phyloP scores from a whole-genome alignment of 257 asterid genomes.

The Nicotiana paniculata region DNA sequence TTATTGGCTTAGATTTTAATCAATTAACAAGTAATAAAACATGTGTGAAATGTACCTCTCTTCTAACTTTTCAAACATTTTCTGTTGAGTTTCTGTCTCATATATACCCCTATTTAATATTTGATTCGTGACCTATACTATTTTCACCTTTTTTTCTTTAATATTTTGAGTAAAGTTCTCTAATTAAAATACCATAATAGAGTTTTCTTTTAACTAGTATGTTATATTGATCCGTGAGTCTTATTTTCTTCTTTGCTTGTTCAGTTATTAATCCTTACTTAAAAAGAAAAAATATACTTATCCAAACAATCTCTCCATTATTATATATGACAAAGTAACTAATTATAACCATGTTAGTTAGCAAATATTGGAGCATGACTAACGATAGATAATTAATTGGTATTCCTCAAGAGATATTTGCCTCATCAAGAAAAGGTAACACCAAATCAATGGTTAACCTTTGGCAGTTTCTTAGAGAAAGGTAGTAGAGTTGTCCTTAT shows the following conservation, averaged over 20 bases:
- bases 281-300: not conserved
- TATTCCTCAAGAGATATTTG: not conserved
- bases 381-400: not conserved
- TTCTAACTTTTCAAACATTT: not conserved
- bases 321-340: not conserved
- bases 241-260: no score
- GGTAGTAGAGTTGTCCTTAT: not conserved
- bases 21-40: not conserved
- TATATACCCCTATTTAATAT: not conserved
- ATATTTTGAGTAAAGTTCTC: no score
- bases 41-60: not conserved
- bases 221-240: no score
- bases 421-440: constrained; percentile 5
- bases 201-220: not conserved
- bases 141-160: not conserved
- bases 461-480: constrained; percentile 1
- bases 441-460: not conserved
- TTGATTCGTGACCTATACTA: not conserved
- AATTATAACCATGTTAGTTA: not conserved
- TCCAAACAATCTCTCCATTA: not conserved
- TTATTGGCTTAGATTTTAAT: not conserved
- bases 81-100: not conserved
- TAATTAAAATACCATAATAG: not conserved
- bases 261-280: no score
- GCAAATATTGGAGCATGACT: not conserved